Evolutionary conservation across 495 filamentous ascomycete genomes (phyloP), one percentile per base, ranked within the genome.

Genomic region (Penicillium antarcticum): DNA sequence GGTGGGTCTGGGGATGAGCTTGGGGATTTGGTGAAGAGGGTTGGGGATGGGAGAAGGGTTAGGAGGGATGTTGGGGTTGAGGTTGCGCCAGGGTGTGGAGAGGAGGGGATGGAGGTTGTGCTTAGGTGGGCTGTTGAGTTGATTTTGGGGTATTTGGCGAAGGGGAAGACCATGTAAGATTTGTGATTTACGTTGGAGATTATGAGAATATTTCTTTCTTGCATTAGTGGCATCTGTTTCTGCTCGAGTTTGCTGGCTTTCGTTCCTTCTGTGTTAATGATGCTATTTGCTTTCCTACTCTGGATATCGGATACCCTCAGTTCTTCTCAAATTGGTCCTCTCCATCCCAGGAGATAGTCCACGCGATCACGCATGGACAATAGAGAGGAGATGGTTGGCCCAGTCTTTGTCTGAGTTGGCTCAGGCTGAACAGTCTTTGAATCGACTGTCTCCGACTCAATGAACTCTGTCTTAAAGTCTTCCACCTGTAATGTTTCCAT

Each of bases 71-170:
- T 63, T 41, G 70, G 74, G 36, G 63, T 74, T 29, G 53, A 48
- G 26, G 64, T 75, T 57, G 69, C 67, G 9, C 73, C 73, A 1
- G 73, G 72, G 1, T 47, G 58, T 33, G 73, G 72, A 12, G 31
- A 29, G 1, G 55, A 48, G 16, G 61, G 63, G 7, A 69, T 75
- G 66, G 59, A 61, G 42, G 64, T 69, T 40, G 46, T 71, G 11
- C 51, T 79, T 53, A 54, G 62, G 24, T 80, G 75, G 75, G 72
- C 74, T 32, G 73, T 76, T 33, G 68, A 69, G 43, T 66, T 73
- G 45, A 55, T 79, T 33, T 45, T 74, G 58, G 46, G 26, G 12
- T 62, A 57, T 49, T 55, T 29, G 26, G 26, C 26, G 2, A 9
- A 9, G 26, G 26, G 7, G 26, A 29, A 4, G 36, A 31, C 12